These are phyloP conservation scores for Neurospora sp. DNA, from an alignment of 495 filamentous ascomycete species.

Conservation along the genomic window DNA sequence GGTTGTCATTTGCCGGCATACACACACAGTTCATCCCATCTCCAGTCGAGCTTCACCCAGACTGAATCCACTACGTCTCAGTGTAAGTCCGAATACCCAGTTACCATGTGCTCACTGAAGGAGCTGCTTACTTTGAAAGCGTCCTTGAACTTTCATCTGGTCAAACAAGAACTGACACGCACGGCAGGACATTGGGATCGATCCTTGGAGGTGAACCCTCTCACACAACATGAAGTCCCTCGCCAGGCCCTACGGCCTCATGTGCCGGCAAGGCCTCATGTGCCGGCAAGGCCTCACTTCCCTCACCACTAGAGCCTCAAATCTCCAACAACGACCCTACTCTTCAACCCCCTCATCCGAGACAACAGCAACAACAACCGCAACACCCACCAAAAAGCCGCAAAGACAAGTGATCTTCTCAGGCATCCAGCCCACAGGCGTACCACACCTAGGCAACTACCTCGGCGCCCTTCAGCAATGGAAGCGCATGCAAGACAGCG, in stretches of 20 bases:
- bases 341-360: neutral
- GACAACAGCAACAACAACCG: neutral
- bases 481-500: constrained; percentile 63
- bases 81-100: neutral
- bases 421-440: constrained; percentile 89
- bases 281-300: neutral
- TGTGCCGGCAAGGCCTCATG: neutral
- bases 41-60: neutral
- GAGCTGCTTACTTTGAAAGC: neutral
- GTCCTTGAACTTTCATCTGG: neutral
- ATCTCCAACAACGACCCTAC: neutral
- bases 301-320: neutral
- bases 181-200: neutral
- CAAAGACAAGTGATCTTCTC: constrained; percentile 60
- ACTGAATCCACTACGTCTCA: neutral
- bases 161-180: neutral
- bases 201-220: neutral
- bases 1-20: neutral
- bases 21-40: neutral
- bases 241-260: neutral
- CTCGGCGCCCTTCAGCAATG: constrained; percentile 84
- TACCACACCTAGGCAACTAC: constrained; percentile 96
- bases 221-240: neutral
- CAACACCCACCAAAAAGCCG: neutral
- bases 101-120: neutral